Conservation (phyloP, 306 rosid species). For the Crotalaria pallida region DNA sequence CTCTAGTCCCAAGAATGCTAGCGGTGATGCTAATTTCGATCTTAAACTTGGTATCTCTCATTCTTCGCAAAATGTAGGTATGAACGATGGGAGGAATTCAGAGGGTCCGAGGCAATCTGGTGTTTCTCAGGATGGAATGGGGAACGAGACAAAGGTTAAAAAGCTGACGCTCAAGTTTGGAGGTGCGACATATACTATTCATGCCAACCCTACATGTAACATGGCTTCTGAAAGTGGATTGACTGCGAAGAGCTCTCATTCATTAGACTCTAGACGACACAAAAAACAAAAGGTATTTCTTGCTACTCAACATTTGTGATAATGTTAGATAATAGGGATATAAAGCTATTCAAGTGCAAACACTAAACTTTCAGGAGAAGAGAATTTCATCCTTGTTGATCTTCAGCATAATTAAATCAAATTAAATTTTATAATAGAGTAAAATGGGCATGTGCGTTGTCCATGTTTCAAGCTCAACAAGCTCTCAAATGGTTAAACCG, state of each 20-base stretch:
- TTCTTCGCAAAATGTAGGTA: no score
- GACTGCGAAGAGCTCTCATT: no score
- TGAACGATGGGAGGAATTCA: no score
- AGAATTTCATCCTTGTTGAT: not conserved
- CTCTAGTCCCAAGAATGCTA: conserved; percentile 43
- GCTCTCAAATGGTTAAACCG: not conserved
- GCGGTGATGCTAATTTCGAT: no score
- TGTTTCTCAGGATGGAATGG: not conserved
- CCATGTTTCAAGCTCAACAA: conserved; percentile 14
- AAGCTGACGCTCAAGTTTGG: conserved; percentile 87
- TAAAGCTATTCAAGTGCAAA: not conserved
- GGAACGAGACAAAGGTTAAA: conserved; percentile 65
- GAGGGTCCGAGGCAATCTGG: no score
- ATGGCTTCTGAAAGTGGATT: conserved; percentile 28
- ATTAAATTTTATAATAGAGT: not conserved
- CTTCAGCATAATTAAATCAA: conserved; percentile 28
- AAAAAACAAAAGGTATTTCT: conserved; percentile 63
- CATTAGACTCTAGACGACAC: not conserved
- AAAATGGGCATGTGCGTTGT: not conserved
- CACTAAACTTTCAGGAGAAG: not conserved
- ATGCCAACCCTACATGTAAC: conserved; percentile 65
- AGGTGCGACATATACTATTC: conserved; percentile 70
- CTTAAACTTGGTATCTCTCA: no score
- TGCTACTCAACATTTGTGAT: not conserved
- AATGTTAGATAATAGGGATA: not conserved